phyloP scores from a whole-genome alignment of 2,329 filamentous ascomycete genomes.

The Emmonsiellopsis sp. region DNA sequence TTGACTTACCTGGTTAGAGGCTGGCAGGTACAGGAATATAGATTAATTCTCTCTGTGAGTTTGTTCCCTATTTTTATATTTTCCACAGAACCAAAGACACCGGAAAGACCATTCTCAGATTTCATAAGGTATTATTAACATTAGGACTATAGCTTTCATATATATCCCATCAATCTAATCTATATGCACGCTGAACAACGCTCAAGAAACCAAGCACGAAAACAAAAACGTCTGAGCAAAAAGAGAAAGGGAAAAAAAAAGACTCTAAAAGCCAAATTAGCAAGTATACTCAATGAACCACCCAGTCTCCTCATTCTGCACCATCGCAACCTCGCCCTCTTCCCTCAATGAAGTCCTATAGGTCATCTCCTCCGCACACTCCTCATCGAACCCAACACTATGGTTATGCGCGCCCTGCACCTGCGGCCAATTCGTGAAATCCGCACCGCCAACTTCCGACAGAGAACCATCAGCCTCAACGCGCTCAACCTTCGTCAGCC shows the following conservation, averaged over 20 bases:
- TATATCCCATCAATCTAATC: no score
- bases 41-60: no score
- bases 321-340: neutral
- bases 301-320: neutral
- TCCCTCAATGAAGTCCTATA: neutral
- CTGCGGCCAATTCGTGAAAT: slow-evolving; percentile 5
- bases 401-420: neutral
- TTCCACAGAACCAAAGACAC: no score
- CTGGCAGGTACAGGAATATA: no score
- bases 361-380: neutral
- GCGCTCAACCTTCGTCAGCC: neutral
- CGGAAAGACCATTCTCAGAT: no score
- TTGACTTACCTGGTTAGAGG: no score
- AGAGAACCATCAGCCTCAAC: neutral
- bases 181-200: no score
- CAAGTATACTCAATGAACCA: slow-evolving; percentile 1
- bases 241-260: neutral
- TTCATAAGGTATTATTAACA: no score
- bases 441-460: neutral
- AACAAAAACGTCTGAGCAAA: neutral
- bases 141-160: no score
- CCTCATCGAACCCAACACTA: neutral
- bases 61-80: no score
- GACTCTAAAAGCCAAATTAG: neutral
- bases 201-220: neutral